phyloP scores from a whole-genome alignment of 2,329 filamentous ascomycete genomes.

The Colletotrichum higginsianum region DNA sequence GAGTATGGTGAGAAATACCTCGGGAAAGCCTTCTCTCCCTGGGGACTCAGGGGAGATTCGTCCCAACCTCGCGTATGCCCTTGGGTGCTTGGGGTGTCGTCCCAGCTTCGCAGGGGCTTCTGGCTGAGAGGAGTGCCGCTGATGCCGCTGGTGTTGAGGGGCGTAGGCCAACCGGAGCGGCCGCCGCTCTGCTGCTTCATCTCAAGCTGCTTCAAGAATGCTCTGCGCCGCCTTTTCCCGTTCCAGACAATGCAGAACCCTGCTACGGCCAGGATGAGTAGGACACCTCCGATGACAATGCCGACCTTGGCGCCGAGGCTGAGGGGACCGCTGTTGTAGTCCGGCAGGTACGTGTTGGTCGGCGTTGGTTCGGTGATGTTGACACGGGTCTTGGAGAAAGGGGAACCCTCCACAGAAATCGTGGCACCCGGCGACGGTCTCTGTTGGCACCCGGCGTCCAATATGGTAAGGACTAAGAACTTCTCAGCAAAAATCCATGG shows the following conservation, averaged over 20 bases:
- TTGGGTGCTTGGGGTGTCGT: slow-evolving; percentile 70
- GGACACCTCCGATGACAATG: slow-evolving; percentile 67
- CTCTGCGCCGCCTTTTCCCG: slow-evolving; percentile 69
- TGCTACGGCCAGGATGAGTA: slow-evolving; percentile 61
- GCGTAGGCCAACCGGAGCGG: slow-evolving; percentile 59
- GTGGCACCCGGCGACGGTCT: slow-evolving; percentile 61
- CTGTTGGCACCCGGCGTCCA: slow-evolving; percentile 71
- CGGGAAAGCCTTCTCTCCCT: slow-evolving; percentile 56
- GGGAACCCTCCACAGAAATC: slow-evolving; percentile 65
- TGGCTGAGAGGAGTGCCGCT: slow-evolving; percentile 47
- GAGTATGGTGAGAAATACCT: slow-evolving; percentile 73
- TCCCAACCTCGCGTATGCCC: slow-evolving; percentile 68
- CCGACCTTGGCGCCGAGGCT: slow-evolving; percentile 71
- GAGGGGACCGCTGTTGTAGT: slow-evolving; percentile 62
- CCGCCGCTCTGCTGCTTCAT: slow-evolving; percentile 49
- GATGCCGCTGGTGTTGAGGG: slow-evolving; percentile 46
- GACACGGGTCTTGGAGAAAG: slow-evolving; percentile 65
- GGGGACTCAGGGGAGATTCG: slow-evolving; percentile 61
- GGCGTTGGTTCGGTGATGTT: slow-evolving; percentile 66
- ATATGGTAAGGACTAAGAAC: slow-evolving; percentile 60
- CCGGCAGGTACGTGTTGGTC: slow-evolving; percentile 55
- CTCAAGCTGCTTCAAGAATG: slow-evolving; percentile 65
- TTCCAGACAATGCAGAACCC: slow-evolving; percentile 70
- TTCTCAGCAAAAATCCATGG: slow-evolving; percentile 29
- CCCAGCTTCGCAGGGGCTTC: slow-evolving; percentile 61